Base-by-base conservation (phyloP, 108 stramenopile genomes). In the Ochromonas danica region DNA sequence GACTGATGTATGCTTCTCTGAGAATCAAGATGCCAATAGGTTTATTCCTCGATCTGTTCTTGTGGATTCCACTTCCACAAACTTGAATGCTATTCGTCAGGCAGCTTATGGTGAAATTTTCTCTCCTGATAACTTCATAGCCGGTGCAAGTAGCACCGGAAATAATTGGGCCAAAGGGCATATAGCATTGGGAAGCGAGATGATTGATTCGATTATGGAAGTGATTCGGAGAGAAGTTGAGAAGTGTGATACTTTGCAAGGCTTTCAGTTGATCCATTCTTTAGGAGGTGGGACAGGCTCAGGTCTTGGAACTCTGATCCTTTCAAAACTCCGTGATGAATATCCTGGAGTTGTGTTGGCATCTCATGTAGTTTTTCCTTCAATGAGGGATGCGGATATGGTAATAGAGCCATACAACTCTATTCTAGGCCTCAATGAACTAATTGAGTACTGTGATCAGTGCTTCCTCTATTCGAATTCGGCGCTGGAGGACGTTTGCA, bases 251-350 rank as follows among this genome's bases (percentile, higher is more conserved):
- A 82, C 85, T 17, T 82, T 87, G 61, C 89, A 89, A 83, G 77
- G 83, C 38, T 89, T 90, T 63, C 87, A 89, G 43, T 57, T 90
- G 14, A 35, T 88, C 71, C 88, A 90, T 40, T 88, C 87, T 6
- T 41, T 88, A 71, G 88, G 89, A 39, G 89, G 89, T 31, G 89
- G 89, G 1, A 90, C 89, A 0, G 89, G 89, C 30, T 89, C 88
- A 40, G 89, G 89, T 0, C 82, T 90, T 28, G 89, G 89, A 22
- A 83, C 86, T 1, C 77, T 74, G 40, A 39, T 89, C 33, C 82
- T 90, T 1, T 57, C 40, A 40, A 61, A 82, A 14, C 42, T 89
- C 51, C 81, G 61, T 41, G 88, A 90, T 72, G 17, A 71, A 40
- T 89, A 84, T 42, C 85, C 86, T 35, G 78, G 83, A 27, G 75